Evolutionary conservation across 306 rosid species (phyloP).

Genomic region (Amphicarpaea edgeworthii): DNA sequence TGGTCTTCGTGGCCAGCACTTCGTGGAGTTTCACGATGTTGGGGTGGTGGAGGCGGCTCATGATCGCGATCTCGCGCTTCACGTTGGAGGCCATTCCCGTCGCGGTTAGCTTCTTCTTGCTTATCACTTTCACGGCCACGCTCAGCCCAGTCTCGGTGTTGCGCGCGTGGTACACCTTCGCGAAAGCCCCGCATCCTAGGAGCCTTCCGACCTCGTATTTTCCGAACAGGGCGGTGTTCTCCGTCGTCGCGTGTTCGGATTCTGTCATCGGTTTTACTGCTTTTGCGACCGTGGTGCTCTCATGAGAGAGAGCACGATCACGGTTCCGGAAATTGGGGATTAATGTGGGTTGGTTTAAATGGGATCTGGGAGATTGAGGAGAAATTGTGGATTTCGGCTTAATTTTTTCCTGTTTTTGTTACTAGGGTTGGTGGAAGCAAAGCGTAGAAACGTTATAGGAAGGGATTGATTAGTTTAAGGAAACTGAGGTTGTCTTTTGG

Average conservation of each 20-base stretch:
- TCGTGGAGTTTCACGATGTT: slow-evolving; percentile 75
- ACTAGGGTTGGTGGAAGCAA: background rate
- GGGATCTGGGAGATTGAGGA: background rate
- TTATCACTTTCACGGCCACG: slow-evolving; percentile 71
- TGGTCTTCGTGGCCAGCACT: slow-evolving; percentile 68
- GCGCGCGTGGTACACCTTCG: slow-evolving; percentile 80
- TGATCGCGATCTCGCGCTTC: slow-evolving; percentile 72
- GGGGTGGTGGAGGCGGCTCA: slow-evolving; percentile 69
- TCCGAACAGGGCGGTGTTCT: slow-evolving; percentile 53
- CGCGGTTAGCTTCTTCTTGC: slow-evolving; percentile 62
- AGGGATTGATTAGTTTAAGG: background rate
- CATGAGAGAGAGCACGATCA: background rate
- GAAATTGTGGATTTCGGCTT: background rate
- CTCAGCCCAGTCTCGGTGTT: slow-evolving; percentile 56
- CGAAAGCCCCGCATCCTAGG: slow-evolving; percentile 82
- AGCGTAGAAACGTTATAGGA: background rate
- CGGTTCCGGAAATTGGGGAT: background rate
- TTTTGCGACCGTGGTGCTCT: slow-evolving; percentile 34
- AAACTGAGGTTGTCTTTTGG: background rate
- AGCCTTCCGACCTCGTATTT: slow-evolving; percentile 75
- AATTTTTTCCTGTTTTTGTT: background rate
- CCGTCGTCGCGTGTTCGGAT: background rate
- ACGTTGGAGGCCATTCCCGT: slow-evolving; percentile 53
- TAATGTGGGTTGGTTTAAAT: background rate
- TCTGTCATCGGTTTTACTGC: slow-evolving; percentile 3